Conservation (phyloP, 2,329 filamentous ascomycete genomes). For the Pyricularia grisea region DNA sequence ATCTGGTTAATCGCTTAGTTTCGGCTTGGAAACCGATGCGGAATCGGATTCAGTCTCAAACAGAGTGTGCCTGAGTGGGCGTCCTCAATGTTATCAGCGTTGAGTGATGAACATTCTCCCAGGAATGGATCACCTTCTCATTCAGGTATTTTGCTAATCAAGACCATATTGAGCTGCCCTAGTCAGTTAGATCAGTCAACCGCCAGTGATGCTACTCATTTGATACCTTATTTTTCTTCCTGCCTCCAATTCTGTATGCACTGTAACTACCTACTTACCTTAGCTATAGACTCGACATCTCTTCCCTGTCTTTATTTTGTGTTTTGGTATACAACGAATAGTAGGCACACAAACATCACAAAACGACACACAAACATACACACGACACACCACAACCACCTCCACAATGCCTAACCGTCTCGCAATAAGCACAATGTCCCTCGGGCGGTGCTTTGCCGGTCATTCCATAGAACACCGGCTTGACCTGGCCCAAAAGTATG, state of each 20-base stretch:
- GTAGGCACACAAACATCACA: neutral
- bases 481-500: constrained; percentile 13
- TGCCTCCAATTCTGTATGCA: neutral
- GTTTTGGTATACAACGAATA: neutral
- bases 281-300: neutral
- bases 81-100: neutral
- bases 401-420: constrained; percentile 8
- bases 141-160: neutral
- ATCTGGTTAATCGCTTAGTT: neutral
- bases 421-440: constrained; percentile 12
- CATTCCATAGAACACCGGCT: constrained; percentile 9
- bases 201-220: neutral
- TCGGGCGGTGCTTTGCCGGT: constrained; percentile 10
- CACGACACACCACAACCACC: neutral
- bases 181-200: neutral
- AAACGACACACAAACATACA: neutral
- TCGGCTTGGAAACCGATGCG: neutral
- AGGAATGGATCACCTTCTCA: neutral
- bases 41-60: neutral
- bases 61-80: neutral
- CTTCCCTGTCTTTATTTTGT: neutral
- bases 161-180: neutral
- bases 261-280: neutral
- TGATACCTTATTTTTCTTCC: neutral
- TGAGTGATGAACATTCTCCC: neutral